phyloP scores from a whole-genome alignment of 2,329 filamentous ascomycete genomes.

The Talaromyces sp. region DNA sequence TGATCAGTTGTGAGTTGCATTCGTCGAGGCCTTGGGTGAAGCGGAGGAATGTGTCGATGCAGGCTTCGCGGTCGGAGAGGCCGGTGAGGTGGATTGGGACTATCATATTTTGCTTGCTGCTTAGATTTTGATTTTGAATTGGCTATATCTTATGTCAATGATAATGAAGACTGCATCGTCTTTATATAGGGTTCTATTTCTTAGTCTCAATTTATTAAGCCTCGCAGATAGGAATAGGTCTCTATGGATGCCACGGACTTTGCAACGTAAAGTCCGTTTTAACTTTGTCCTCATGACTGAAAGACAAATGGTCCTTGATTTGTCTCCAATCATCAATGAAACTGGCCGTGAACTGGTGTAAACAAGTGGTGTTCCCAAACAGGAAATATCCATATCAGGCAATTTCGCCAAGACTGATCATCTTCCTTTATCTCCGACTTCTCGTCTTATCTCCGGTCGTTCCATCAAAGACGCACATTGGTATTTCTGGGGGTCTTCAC shows the following conservation, averaged over 20 bases:
- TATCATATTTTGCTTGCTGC: not conserved
- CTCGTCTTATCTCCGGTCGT: no score
- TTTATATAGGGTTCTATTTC: not conserved
- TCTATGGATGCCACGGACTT: not conserved
- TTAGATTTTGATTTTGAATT: not conserved
- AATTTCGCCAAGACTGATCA: not conserved
- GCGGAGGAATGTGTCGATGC: no score
- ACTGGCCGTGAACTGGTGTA: no score
- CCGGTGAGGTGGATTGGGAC: not conserved
- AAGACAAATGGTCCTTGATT: not conserved
- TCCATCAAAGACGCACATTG: no score
- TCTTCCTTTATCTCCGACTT: no score
- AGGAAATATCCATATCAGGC: not conserved
- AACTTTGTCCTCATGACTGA: no score
- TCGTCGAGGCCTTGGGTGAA: no score
- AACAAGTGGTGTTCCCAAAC: not conserved
- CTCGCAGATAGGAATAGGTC: not conserved
- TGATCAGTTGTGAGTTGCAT: no score
- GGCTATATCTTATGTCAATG: not conserved
- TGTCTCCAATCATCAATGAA: not conserved
- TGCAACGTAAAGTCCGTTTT: not conserved
- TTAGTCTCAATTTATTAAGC: no score
- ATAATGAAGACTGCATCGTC: not conserved
- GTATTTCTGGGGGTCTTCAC: no score
- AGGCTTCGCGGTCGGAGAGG: no score